Conservation (phyloP, 2,329 filamentous ascomycete species). For the Fonsecaea nubica region DNA sequence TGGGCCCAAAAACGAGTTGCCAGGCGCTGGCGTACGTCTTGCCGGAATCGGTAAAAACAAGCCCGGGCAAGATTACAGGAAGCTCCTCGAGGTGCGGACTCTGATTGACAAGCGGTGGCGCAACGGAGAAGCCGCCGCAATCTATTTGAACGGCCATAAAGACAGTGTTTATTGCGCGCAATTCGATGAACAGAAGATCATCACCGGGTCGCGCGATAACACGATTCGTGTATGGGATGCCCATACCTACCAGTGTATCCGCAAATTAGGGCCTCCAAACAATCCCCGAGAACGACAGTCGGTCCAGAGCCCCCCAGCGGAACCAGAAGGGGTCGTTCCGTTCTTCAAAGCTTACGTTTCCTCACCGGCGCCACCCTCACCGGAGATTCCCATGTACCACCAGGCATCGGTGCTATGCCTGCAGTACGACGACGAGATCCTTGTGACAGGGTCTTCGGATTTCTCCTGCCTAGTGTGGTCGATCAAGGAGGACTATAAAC, state of each 20-base stretch:
- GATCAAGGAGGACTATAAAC: conserved; percentile 76
- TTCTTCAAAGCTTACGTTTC: conserved; percentile 57
- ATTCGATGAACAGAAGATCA: conserved; percentile 98
- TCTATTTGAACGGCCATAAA: conserved; percentile 90
- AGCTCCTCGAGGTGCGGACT: conserved; percentile 78
- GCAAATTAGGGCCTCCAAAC: conserved; percentile 82
- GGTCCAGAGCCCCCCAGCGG: conserved; percentile 58
- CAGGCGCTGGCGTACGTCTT: conserved; percentile 24
- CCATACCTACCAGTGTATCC: conserved; percentile 80
- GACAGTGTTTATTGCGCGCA: conserved; percentile 98
- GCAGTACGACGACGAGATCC: conserved; percentile 89
- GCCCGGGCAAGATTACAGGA: conserved; percentile 80
- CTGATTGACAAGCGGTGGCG: conserved; percentile 82
- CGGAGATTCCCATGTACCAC: conserved; percentile 64
- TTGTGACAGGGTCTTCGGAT: conserved; percentile 95
- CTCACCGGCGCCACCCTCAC: conserved; percentile 50
- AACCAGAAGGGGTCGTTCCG: conserved; percentile 49
- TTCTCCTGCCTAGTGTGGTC: conserved; percentile 90
- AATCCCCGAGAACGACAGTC: conserved; percentile 58
- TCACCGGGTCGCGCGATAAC: conserved; percentile 92
- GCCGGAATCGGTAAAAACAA: conserved; percentile 60
- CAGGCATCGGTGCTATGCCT: conserved; percentile 92
- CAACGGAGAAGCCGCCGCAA: conserved; percentile 75
- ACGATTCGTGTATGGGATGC: conserved; percentile 97
- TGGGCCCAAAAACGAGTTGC: conserved; percentile 40